Conservation (phyloP, 306 rosid genomes). For the Vigna trinervia region DNA sequence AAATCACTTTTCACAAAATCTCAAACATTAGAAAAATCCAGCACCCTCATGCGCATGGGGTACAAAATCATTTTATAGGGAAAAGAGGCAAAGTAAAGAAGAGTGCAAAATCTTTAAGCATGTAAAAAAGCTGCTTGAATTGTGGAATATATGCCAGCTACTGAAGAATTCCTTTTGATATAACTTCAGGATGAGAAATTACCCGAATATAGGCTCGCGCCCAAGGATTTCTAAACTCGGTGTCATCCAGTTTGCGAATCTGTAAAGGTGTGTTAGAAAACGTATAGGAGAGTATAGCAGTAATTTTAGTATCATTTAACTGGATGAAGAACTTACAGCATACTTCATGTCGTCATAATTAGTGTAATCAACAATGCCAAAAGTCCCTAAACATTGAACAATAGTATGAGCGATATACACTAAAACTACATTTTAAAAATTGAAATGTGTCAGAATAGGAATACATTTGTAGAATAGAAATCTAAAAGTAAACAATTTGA, state of each 20-base stretch:
- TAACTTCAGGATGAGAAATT: conserved; percentile 29
- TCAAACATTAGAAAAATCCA: conserved; percentile 1
- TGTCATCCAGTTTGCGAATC: conserved; percentile 92
- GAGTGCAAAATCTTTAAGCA: not conserved
- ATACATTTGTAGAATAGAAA: not conserved
- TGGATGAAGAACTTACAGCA: conserved; percentile 73
- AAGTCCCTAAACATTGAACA: conserved; percentile 74
- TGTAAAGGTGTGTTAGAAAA: conserved; percentile 43
- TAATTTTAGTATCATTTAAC: not conserved
- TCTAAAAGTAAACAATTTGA: not conserved
- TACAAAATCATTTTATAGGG: too few relatives aligned
- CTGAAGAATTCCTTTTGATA: not conserved
- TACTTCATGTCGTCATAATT: conserved; percentile 98
- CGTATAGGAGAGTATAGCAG: not conserved
- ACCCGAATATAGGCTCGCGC: conserved; percentile 92
- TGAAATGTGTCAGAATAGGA: not conserved
- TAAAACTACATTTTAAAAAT: conserved; percentile 10
- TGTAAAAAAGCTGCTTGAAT: conserved; percentile 7
- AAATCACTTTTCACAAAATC: conserved; percentile 1
- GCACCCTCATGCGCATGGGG: not conserved
- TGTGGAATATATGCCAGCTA: conserved; percentile 1
- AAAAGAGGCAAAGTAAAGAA: too few relatives aligned
- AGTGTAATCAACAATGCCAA: conserved; percentile 90
- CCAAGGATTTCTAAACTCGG: conserved; percentile 98
- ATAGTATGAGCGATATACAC: not conserved